phyloP scores from a whole-genome alignment of 192 early-diverging fungal species.

The Backusella morwellensis region DNA sequence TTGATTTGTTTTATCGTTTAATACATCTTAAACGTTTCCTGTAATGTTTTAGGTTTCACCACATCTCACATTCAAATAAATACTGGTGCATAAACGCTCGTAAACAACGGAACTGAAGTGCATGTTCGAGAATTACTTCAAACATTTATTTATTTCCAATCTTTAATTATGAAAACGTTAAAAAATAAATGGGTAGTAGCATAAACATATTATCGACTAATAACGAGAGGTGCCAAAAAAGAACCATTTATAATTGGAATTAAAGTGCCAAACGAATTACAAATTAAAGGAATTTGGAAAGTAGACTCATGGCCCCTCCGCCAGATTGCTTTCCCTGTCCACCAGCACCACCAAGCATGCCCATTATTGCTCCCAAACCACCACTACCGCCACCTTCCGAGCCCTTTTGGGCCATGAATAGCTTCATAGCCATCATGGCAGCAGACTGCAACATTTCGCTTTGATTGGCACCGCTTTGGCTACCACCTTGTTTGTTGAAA shows the following conservation, averaged over 20 bases:
- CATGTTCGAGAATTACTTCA: not conserved
- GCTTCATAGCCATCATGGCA: constrained; percentile 37
- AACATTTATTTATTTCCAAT: not conserved
- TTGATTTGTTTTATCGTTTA: not conserved
- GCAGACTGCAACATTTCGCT: constrained; percentile 29
- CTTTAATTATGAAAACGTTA: not conserved
- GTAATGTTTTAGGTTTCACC: not conserved
- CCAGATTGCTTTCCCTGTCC: not conserved
- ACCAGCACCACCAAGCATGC: constrained; percentile 23
- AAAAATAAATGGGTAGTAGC: not conserved
- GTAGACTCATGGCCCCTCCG: constrained; percentile 23
- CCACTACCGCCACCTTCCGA: constrained; percentile 15
- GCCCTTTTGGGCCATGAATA: constrained; percentile 20
- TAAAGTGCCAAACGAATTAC: not conserved
- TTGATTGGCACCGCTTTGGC: constrained; percentile 16
- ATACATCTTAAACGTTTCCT: not conserved
- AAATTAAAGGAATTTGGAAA: constrained; percentile 30
- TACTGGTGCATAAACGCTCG: not conserved
- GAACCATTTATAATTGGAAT: not conserved
- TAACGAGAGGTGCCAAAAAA: not conserved
- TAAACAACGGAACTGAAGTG: not conserved
- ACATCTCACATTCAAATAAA: not conserved
- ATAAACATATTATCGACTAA: not conserved
- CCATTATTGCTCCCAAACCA: constrained; percentile 25
- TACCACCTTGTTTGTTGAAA: constrained; percentile 25